These are phyloP conservation scores for Kwoniella europaea DNA, from an alignment of 768 basidiomycete species.

Conservation along the genomic window DNA sequence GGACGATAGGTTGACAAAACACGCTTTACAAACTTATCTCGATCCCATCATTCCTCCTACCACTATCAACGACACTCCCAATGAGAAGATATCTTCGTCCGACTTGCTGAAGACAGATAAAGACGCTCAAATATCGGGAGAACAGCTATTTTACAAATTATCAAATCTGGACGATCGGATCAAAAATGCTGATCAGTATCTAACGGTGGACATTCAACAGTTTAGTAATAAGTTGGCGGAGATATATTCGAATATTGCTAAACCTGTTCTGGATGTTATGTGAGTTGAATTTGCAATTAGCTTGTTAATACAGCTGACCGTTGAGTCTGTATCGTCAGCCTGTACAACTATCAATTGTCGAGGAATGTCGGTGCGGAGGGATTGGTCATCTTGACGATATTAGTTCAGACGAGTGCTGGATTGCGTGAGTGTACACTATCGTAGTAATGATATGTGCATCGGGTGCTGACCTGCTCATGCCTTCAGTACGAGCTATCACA, in stretches of 20 bases:
- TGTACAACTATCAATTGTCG: conserved; percentile 95
- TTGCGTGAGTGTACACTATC: conserved; percentile 65
- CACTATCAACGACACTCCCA: background rate
- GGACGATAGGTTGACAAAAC: conserved; percentile 81
- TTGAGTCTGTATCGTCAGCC: conserved; percentile 63
- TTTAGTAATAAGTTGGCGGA: conserved; percentile 89
- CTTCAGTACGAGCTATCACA: conserved; percentile 78
- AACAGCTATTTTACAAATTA: conserved; percentile 92
- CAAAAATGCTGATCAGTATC: conserved; percentile 93
- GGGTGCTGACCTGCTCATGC: conserved; percentile 11
- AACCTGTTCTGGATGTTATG: conserved; percentile 77
- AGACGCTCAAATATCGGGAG: conserved; percentile 65
- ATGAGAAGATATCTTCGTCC: no score
- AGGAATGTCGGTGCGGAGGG: conserved; percentile 95
- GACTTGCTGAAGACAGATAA: no score
- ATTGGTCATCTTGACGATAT: conserved; percentile 75
- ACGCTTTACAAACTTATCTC: conserved; percentile 82
- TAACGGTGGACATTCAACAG: conserved; percentile 91
- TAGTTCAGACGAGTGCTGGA: conserved; percentile 82
- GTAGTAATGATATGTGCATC: no score
- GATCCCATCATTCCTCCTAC: conserved; percentile 52
- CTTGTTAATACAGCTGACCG: background rate
- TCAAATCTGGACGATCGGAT: conserved; percentile 94
- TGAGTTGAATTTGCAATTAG: conserved; percentile 23
- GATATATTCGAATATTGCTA: conserved; percentile 88